Evolutionary conservation across 352 stramenopile species (phyloP).

Genomic region (Phytophthora sojae): DNA sequence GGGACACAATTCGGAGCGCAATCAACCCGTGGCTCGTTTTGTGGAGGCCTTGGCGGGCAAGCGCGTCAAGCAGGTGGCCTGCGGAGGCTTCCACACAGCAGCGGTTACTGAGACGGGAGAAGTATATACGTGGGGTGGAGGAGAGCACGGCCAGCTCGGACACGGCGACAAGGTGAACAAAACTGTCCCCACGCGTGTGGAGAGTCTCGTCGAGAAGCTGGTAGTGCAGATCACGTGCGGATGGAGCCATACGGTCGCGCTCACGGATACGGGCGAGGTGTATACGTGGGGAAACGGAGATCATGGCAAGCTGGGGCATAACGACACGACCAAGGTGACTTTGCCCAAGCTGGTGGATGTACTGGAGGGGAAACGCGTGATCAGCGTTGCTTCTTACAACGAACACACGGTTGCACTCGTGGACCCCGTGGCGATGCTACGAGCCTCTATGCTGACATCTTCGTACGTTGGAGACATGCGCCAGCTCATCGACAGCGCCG

Average conservation of each 20-base stretch:
- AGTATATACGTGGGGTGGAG: slow-evolving; percentile 90
- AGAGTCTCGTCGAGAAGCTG: slow-evolving; percentile 89
- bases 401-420: slow-evolving; percentile 96
- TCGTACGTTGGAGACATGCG: slow-evolving; percentile 92
- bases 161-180: slow-evolving; percentile 98
- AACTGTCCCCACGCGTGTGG: slow-evolving; percentile 92
- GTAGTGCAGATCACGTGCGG: slow-evolving; percentile 96
- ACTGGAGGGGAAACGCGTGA: slow-evolving; percentile 92
- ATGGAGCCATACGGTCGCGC: slow-evolving; percentile 96
- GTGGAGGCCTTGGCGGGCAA: slow-evolving; percentile 78
- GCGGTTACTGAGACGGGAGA: slow-evolving; percentile 87
- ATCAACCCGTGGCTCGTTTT: slow-evolving; percentile 77
- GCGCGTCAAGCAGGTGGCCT: slow-evolving; percentile 88
- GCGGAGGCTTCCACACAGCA: slow-evolving; percentile 89
- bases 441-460: slow-evolving; percentile 81
- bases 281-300: slow-evolving; percentile 95
- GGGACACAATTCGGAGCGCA: slow-evolving; percentile 85
- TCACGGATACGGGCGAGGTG: slow-evolving; percentile 93
- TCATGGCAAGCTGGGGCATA: slow-evolving; percentile 95
- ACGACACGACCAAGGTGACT: slow-evolving; percentile 94
- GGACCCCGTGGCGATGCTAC: slow-evolving; percentile 80
- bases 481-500: slow-evolving; percentile 91
- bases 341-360: slow-evolving; percentile 94
- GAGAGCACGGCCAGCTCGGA: slow-evolving; percentile 95
- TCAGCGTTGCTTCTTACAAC: slow-evolving; percentile 98